These are phyloP conservation scores for Linnemannia elongata DNA, from an alignment of 192 early-diverging fungal species.

Conservation along the genomic window DNA sequence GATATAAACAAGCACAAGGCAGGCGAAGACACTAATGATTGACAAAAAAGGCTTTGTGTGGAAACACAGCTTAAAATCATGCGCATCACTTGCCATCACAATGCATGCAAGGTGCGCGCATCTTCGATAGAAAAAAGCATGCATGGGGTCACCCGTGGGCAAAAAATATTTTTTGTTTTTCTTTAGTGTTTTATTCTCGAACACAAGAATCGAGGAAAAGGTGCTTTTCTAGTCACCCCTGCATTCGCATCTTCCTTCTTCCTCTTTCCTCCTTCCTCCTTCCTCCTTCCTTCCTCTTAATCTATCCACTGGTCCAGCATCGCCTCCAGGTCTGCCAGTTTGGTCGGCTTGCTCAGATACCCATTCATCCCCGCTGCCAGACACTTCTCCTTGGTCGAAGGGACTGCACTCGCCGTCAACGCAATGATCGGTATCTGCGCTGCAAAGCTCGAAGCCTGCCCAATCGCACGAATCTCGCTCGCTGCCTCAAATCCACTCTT, in stretches of 20 bases:
- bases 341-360: slow-evolving; percentile 63
- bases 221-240: not conserved
- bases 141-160: not conserved
- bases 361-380: slow-evolving; percentile 64
- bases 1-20: not conserved
- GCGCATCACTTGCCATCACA: not conserved
- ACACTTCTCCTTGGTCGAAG: slow-evolving; percentile 62
- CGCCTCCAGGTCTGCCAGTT: slow-evolving; percentile 53
- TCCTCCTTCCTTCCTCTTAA: not conserved
- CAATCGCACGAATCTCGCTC: slow-evolving; percentile 62
- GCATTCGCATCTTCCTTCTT: not conserved
- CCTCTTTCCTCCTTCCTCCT: too few relatives aligned
- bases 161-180: not conserved
- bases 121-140: not conserved
- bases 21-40: not conserved
- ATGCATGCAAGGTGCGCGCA: not conserved
- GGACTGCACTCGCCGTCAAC: slow-evolving; percentile 69
- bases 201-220: not conserved
- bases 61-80: not conserved
- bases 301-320: slow-evolving; percentile 59
- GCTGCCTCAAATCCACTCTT: slow-evolving; percentile 70
- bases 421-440: slow-evolving; percentile 68
- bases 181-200: not conserved
- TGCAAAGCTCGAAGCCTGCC: slow-evolving; percentile 16
- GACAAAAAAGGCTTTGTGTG: not conserved